Evolutionary conservation across 2,329 filamentous ascomycete genomes (phyloP).

Genomic region (Diplocarpon mali): DNA sequence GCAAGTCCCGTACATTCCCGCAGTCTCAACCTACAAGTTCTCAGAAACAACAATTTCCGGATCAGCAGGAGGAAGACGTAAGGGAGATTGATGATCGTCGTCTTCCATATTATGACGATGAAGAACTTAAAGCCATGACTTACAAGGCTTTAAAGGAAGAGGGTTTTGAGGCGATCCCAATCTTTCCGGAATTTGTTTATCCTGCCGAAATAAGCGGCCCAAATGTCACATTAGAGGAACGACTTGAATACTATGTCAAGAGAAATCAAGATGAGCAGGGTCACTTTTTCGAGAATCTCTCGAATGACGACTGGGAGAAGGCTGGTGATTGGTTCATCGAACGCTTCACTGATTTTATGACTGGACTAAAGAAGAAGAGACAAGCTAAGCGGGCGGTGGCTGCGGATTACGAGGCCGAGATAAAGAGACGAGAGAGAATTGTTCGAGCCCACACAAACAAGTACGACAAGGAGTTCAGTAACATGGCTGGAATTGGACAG

Average conservation of each 20-base stretch:
- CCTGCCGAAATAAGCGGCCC: constrained; percentile 7
- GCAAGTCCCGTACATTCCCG: not conserved
- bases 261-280: constrained; percentile 1
- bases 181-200: constrained; percentile 1
- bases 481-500: constrained; percentile 22
- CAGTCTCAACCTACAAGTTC: not conserved
- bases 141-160: constrained; percentile 17
- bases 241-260: constrained; percentile 12
- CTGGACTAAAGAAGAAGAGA: constrained; percentile 17
- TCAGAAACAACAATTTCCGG: not conserved
- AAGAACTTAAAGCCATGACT: constrained; percentile 16
- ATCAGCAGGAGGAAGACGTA: not conserved
- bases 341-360: constrained; percentile 18
- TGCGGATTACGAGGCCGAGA: constrained; percentile 19
- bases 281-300: constrained; percentile 18
- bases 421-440: constrained; percentile 20
- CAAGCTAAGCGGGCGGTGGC: constrained; percentile 19
- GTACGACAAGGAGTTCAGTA: constrained; percentile 17
- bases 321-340: constrained; percentile 25
- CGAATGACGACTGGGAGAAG: constrained; percentile 25
- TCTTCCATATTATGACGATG: constrained; percentile 12
- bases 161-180: constrained; percentile 13
- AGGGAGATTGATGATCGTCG: not conserved
- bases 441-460: constrained; percentile 17
- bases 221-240: constrained; percentile 10